Conservation (phyloP, 1,139 yeast species). For the Yamadazyma taylorii region DNA sequence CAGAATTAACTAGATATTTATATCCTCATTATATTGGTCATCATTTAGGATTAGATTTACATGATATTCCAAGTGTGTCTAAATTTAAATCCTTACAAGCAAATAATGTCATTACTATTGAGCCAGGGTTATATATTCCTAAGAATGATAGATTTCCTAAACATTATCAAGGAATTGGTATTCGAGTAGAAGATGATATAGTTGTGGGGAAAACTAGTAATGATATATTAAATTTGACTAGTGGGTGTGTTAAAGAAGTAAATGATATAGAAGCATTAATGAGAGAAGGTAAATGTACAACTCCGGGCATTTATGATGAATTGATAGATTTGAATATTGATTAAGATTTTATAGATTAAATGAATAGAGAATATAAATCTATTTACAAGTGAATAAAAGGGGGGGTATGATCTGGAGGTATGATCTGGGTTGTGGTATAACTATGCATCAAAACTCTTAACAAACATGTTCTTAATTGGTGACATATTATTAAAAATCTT, state of each 20-base stretch:
- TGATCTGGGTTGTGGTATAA: no score
- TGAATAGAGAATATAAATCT: no score
- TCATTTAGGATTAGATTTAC: slow-evolving; percentile 90
- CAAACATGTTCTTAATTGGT: slow-evolving; percentile 56
- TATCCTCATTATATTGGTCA: slow-evolving; percentile 98
- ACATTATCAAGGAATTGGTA: slow-evolving; percentile 84
- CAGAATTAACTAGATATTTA: slow-evolving; percentile 54
- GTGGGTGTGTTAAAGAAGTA: slow-evolving; percentile 83
- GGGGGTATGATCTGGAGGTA: no score
- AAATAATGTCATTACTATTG: slow-evolving; percentile 86
- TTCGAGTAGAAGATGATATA: slow-evolving; percentile 90
- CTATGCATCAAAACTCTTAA: slow-evolving; percentile 20
- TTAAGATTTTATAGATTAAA: slow-evolving; percentile 1
- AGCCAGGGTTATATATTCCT: slow-evolving; percentile 93
- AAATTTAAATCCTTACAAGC: slow-evolving; percentile 48
- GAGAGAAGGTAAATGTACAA: slow-evolving; percentile 49
- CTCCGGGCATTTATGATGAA: slow-evolving; percentile 51
- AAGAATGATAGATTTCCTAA: slow-evolving; percentile 66
- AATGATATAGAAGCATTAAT: slow-evolving; percentile 72
- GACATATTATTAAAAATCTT: slow-evolving; percentile 62
- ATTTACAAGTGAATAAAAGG: no score
- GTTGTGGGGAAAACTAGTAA: slow-evolving; percentile 64
- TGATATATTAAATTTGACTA: slow-evolving; percentile 62
- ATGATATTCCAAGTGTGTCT: slow-evolving; percentile 70
- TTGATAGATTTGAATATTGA: slow-evolving; percentile 40